Evolutionary conservation across 371 early-diverging fungal species (phyloP).

Genomic region (Nematocida major): DNA sequence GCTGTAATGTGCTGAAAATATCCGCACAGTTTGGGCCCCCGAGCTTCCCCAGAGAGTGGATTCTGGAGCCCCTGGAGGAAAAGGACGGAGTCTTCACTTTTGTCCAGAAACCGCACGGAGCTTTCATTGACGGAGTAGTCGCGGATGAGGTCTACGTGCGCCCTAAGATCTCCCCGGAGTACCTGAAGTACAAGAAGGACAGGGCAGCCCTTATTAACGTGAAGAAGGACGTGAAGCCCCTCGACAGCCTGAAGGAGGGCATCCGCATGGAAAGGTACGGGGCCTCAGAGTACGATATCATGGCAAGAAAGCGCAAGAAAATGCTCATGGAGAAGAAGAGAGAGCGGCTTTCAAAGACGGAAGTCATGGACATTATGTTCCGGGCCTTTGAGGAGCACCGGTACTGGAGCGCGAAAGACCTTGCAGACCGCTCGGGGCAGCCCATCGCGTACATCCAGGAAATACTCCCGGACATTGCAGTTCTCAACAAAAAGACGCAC

Average conservation of each 20-base stretch:
- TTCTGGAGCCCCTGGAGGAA: slow-evolving; percentile 1
- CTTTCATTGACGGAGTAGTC: slow-evolving; percentile 58
- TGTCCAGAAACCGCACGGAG: slow-evolving; percentile 15
- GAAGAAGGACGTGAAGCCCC: slow-evolving; percentile 34
- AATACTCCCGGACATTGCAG: slow-evolving; percentile 63
- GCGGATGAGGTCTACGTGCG: slow-evolving; percentile 55
- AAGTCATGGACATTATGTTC: slow-evolving; percentile 65
- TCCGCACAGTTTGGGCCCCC: slow-evolving; percentile 9
- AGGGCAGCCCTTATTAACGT: background rate
- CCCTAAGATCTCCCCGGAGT: slow-evolving; percentile 62
- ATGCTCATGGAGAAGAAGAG: slow-evolving; percentile 63
- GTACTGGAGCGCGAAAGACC: slow-evolving; percentile 65
- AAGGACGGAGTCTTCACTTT: slow-evolving; percentile 44
- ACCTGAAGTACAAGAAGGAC: slow-evolving; percentile 60
- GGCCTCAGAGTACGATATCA: slow-evolving; percentile 61
- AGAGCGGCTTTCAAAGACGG: slow-evolving; percentile 64
- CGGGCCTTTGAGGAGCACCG: slow-evolving; percentile 65
- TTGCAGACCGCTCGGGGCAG: slow-evolving; percentile 64
- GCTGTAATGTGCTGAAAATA: slow-evolving; percentile 1
- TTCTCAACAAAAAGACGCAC: slow-evolving; percentile 64
- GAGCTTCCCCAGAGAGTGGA: slow-evolving; percentile 47
- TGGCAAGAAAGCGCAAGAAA: slow-evolving; percentile 63
- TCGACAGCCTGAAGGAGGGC: slow-evolving; percentile 61
- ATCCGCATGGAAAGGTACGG: slow-evolving; percentile 59
- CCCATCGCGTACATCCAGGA: slow-evolving; percentile 66